Conservation (phyloP, 768 basidiomycete genomes). For the Podaxis sp. region DNA sequence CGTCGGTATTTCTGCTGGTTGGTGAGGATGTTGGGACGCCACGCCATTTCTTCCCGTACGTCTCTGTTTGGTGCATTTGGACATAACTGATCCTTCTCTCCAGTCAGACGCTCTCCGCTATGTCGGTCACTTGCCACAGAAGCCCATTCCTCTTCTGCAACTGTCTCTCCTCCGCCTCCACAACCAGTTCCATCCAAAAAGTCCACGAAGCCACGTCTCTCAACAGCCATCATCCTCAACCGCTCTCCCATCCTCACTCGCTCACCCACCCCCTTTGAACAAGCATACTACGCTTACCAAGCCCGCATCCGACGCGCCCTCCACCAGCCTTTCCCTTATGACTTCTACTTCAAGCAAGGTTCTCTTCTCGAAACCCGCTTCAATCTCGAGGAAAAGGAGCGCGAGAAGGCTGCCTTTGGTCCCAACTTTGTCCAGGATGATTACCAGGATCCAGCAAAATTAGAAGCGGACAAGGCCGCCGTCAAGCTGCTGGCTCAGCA, state of each 20-base stretch:
- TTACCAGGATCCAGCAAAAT: slow-evolving; percentile 43
- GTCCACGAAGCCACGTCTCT: slow-evolving; percentile 38
- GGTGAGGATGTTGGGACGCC: slow-evolving; percentile 3
- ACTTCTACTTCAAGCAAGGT: slow-evolving; percentile 94
- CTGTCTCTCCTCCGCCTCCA: slow-evolving; percentile 22
- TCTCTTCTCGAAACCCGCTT: slow-evolving; percentile 83
- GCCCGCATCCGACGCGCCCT: slow-evolving; percentile 80
- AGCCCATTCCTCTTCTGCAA: slow-evolving; percentile 22
- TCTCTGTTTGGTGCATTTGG: background rate
- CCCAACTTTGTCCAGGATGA: slow-evolving; percentile 50
- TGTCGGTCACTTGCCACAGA: slow-evolving; percentile 47
- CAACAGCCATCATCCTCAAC: slow-evolving; percentile 73
- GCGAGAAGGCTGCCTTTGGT: slow-evolving; percentile 78
- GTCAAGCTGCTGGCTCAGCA: slow-evolving; percentile 56
- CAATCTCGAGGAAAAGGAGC: slow-evolving; percentile 67
- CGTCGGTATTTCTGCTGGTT: background rate
- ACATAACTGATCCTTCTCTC: background rate
- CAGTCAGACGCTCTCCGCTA: slow-evolving; percentile 19
- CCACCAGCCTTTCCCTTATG: slow-evolving; percentile 83
- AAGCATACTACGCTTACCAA: slow-evolving; percentile 83
- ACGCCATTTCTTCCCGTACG: background rate
- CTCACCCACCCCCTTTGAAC: slow-evolving; percentile 71
- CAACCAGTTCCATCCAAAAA: slow-evolving; percentile 27
- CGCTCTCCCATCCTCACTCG: slow-evolving; percentile 76
- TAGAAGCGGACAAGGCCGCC: slow-evolving; percentile 55